Evolutionary conservation across 2,329 filamentous ascomycete genomes (phyloP), one percentile per base, ranked within the genome.

Genomic region (Colletotrichum somersetense): DNA sequence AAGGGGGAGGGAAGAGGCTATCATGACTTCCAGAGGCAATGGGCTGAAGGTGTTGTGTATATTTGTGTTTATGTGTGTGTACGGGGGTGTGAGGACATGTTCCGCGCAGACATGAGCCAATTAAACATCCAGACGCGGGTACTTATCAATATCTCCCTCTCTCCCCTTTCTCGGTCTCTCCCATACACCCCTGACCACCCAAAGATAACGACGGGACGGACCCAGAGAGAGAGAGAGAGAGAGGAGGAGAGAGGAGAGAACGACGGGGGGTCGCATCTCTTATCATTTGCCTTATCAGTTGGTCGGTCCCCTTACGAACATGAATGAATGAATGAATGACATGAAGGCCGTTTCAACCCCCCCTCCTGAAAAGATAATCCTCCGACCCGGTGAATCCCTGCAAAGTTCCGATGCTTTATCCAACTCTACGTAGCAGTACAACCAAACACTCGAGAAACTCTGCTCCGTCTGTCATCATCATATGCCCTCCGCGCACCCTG

Each of bases 201-300:
- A 63, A 53, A 63, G 46, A 63, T 63, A 53, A 63, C 46, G 56
- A 63, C 30, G 23, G 48, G 40, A 33, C 61, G 48, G 40, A 33
- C 61, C 61, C 30, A 52, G 33, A 23, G 46, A 48, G 46, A 23
- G 3, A 10, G n/a, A 23, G 33, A 40, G 38, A n/a, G n/a, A n/a
- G n/a, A n/a, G n/a, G n/a, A n/a, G n/a, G 30, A 30, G 18, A 44
- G 16, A 46, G 6, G 42, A 18, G 38, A 12, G 38, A 12, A 30
- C 26, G 38, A 3, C n/a, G 38, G 44, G 20, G 20, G 20, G 40
- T 16, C 7, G 18, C 44, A 1, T 4, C 20, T n/a, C 44, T n/a
- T n/a, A 46, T 46, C 44, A 18, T 4, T 46, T 4, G 20, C 6
- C 6, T 18, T 40, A 14, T 11, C 30, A 30, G 30, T 30, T 30